Conservation (phyloP, 1,284 basidiomycete genomes). For the Trichosporon sp. region DNA sequence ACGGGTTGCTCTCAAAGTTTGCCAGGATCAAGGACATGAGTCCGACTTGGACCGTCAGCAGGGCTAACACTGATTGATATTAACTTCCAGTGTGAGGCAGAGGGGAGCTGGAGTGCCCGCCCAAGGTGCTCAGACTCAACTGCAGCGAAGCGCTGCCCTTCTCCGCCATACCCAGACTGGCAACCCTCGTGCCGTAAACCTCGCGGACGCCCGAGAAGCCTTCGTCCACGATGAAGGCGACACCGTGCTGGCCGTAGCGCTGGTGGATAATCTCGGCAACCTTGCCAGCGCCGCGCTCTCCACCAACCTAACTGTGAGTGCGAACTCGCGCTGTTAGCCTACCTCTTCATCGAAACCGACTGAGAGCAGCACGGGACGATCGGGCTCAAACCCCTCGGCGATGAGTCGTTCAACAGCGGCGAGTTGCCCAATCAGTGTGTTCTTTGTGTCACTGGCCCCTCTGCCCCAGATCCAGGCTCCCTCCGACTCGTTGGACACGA, state of each 20-base stretch:
- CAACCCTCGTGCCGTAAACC: constrained; percentile 50
- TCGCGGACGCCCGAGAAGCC: constrained; percentile 55
- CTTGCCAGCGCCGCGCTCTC: constrained; percentile 50
- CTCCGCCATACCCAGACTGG: constrained; percentile 58
- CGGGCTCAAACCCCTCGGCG: constrained; percentile 57
- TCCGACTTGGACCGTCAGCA: constrained; percentile 42
- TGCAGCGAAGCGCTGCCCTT: constrained; percentile 55
- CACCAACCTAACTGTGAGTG: constrained; percentile 44
- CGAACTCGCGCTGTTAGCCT: constrained; percentile 18
- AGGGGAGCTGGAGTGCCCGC: constrained; percentile 55
- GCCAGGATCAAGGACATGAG: constrained; percentile 50
- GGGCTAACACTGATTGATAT: constrained; percentile 32
- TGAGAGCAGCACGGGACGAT: constrained; percentile 57
- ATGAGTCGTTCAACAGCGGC: constrained; percentile 37
- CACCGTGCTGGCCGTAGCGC: constrained; percentile 55
- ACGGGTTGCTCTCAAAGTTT: constrained; percentile 50
- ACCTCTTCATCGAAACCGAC: constrained; percentile 62
- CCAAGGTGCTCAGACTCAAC: constrained; percentile 51
- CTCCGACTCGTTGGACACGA: not conserved
- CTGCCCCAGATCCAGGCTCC: constrained; percentile 33
- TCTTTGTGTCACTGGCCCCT: constrained; percentile 31
- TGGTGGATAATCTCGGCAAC: constrained; percentile 50
- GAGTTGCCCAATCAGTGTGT: constrained; percentile 29
- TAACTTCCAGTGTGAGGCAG: constrained; percentile 55
- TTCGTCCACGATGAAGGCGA: constrained; percentile 59